A percentile compares a stretch with the other conserved stretches of the same genome.
Conservation (phyloP, 2,329 filamentous ascomycete genomes). For the Xylaria sp. region DNA sequence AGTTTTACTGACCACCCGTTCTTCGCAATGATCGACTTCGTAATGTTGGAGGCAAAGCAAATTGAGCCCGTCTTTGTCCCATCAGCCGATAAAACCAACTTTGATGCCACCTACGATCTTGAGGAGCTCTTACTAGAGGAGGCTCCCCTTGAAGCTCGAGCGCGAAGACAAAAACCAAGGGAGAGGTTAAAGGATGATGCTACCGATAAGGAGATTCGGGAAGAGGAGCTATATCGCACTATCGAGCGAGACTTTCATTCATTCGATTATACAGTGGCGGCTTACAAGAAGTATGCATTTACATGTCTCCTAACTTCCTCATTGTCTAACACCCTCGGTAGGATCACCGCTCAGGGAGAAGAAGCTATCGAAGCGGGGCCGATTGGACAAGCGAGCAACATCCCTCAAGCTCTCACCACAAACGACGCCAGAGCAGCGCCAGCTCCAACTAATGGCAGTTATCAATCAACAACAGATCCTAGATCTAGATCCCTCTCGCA, state of each 20-base stretch:
- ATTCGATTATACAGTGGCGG: constrained; percentile 91
- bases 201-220: constrained; percentile 91
- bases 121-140: constrained; percentile 95
- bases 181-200: constrained; percentile 93
- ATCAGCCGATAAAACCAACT: constrained; percentile 98
- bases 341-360: constrained; percentile 52
- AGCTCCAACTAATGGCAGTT: constrained; percentile 41
- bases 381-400: constrained; percentile 40
- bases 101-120: constrained; percentile 96
- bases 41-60: constrained; percentile 83
- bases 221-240: constrained; percentile 92
- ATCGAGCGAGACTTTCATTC: constrained; percentile 94
- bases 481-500: constrained; percentile 29
- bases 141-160: constrained; percentile 90
- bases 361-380: constrained; percentile 29
- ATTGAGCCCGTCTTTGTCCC: constrained; percentile 92
- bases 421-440: constrained; percentile 59
- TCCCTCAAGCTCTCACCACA: constrained; percentile 62
- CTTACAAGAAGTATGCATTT: constrained; percentile 72
- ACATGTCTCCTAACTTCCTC: not conserved
- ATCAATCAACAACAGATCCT: constrained; percentile 34
- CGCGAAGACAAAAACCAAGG: constrained; percentile 90
- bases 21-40: constrained; percentile 87
- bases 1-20: constrained; percentile 90
- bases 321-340: constrained; percentile 39